Conservation (phyloP, 2,329 filamentous ascomycete species). For the Geosmithia morbida region DNA sequence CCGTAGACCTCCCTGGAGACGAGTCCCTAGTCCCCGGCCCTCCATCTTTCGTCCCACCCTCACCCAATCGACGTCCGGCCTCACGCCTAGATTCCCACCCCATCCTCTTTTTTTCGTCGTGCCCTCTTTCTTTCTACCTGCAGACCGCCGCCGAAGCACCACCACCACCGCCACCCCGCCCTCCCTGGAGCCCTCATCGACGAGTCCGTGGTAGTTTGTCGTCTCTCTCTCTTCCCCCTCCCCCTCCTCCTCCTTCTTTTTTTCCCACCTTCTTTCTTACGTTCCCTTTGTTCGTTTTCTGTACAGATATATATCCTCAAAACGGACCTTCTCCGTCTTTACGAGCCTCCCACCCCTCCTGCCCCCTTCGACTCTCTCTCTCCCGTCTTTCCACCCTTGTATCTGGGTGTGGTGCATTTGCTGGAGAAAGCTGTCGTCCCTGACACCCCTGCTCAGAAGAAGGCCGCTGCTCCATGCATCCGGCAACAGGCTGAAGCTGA, state of each 20-base stretch:
- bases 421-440: neutral
- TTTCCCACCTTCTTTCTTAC: neutral
- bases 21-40: neutral
- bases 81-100: neutral
- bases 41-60: neutral
- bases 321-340: neutral
- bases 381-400: neutral
- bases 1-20: neutral
- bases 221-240: neutral
- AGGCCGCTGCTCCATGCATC: neutral
- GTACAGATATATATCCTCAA: neutral
- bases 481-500: constrained; percentile 1
- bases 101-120: neutral
- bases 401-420: neutral
- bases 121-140: neutral
- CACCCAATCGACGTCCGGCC: neutral
- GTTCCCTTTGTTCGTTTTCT: neutral
- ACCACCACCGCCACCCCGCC: neutral
- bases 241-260: neutral
- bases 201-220: neutral
- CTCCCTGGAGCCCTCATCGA: neutral
- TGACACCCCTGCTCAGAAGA: neutral
- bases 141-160: neutral
- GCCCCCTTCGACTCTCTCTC: neutral
- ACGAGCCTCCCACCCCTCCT: neutral